Evolutionary conservation across 139 green algal species (phyloP).

Genomic region (Coelastrella sp.): DNA sequence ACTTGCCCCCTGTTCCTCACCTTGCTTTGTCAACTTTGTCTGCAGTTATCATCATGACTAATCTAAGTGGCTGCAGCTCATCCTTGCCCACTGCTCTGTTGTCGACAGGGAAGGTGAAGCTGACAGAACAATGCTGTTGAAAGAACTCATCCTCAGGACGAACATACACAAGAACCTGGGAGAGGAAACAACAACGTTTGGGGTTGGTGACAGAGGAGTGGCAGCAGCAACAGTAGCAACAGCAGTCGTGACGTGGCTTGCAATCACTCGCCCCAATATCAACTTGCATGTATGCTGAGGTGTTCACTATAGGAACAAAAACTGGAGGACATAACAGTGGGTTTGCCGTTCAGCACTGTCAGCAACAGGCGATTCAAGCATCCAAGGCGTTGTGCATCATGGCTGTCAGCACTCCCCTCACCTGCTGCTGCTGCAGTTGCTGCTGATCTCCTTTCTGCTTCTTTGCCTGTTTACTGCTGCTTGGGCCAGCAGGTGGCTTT

Average conservation of each 20-base stretch:
- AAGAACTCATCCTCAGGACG: conserved; percentile 92
- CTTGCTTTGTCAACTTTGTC: conserved; percentile 18
- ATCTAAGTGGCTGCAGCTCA: conserved; percentile 67
- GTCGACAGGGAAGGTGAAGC: conserved; percentile 78
- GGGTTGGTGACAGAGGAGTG: no score
- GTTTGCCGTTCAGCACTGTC: no score
- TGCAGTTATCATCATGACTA: conserved; percentile 66
- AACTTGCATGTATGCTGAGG: no score
- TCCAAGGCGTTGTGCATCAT: neutral
- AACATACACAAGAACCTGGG: conserved; percentile 75
- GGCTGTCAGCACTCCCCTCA: no score
- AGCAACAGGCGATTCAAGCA: neutral
- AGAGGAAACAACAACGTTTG: neutral
- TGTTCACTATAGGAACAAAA: no score
- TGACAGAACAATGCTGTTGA: conserved; percentile 71
- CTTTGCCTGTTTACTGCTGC: conserved; percentile 49
- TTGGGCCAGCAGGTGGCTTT: conserved; percentile 28
- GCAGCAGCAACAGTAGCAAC: neutral
- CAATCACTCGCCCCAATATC: no score
- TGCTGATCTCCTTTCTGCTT: conserved; percentile 47
- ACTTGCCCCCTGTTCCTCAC: neutral
- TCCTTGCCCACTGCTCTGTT: conserved; percentile 62
- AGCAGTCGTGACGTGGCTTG: neutral
- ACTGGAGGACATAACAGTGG: no score
- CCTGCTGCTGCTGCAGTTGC: neutral